Percentiles rank a stretch among this genome's conserved stretches.
Evolutionary conservation across 1,284 basidiomycete species (phyloP).

Genomic region (Athelia psychrophila): DNA sequence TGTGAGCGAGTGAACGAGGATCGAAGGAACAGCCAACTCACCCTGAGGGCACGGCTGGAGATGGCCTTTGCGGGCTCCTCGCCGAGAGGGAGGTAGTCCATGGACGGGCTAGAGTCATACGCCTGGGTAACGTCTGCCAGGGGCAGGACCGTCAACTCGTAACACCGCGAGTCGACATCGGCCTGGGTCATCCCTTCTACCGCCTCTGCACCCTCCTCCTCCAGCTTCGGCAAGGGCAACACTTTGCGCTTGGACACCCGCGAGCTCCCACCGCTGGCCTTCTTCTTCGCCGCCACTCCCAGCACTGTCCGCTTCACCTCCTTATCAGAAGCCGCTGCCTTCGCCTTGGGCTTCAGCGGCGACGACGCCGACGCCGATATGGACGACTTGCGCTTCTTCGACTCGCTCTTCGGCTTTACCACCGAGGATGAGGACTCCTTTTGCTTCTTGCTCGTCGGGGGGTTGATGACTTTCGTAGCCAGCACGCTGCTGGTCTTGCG

Average conservation of each 20-base stretch:
- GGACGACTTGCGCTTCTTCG: slow-evolving; percentile 59
- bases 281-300: slow-evolving; percentile 26
- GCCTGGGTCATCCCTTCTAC: slow-evolving; percentile 27
- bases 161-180: slow-evolving; percentile 52
- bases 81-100: slow-evolving; percentile 12
- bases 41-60: slow-evolving; percentile 33
- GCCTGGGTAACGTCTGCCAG: slow-evolving; percentile 62
- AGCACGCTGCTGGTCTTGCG: slow-evolving; percentile 55
- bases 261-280: slow-evolving; percentile 25
- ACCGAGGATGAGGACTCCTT: slow-evolving; percentile 20
- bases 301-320: slow-evolving; percentile 29
- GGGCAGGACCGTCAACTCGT: slow-evolving; percentile 61
- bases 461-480: slow-evolving; percentile 44
- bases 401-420: slow-evolving; percentile 32
- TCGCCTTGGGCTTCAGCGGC: slow-evolving; percentile 18
- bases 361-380: no score
- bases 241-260: slow-evolving; percentile 24
- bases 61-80: slow-evolving; percentile 18
- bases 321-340: slow-evolving; percentile 25
- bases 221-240: slow-evolving; percentile 36
- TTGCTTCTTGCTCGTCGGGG: slow-evolving; percentile 42
- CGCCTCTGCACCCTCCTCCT: slow-evolving; percentile 35
- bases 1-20: slow-evolving; percentile 6
- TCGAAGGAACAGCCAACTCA: slow-evolving; percentile 20
- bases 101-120: slow-evolving; percentile 29